Conservation (phyloP, 2,329 filamentous ascomycete genomes). For the Cercospora janseana region DNA sequence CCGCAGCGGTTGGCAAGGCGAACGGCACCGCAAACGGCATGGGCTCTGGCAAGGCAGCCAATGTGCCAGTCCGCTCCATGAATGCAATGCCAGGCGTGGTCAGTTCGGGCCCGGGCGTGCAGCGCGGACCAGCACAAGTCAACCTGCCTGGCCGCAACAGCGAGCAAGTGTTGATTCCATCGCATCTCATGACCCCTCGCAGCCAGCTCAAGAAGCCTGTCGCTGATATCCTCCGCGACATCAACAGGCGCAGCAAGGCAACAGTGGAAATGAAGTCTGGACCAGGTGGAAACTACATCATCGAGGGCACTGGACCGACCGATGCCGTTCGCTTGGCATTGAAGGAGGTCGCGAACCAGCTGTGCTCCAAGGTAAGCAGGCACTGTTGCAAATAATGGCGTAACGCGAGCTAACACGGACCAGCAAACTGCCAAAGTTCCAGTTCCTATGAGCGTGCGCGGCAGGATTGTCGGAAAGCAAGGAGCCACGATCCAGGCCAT, state of each 20-base stretch:
- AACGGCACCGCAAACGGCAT: conserved; percentile 48
- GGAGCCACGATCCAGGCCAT: conserved; percentile 88
- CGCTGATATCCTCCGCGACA: conserved; percentile 80
- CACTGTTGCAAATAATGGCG: neutral
- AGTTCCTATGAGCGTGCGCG: conserved; percentile 77
- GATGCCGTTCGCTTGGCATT: conserved; percentile 84
- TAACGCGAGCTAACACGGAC: neutral
- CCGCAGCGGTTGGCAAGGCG: conserved; percentile 49
- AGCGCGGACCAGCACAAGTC: conserved; percentile 50
- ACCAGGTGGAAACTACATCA: conserved; percentile 70
- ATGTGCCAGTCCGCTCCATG: conserved; percentile 57
- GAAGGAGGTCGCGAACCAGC: conserved; percentile 82
- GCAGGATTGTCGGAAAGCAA: conserved; percentile 89
- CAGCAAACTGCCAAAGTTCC: conserved; percentile 71
- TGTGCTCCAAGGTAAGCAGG: conserved; percentile 72
- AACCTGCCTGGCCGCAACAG: conserved; percentile 78
- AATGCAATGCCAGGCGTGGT: conserved; percentile 61
- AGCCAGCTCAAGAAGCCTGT: conserved; percentile 80
- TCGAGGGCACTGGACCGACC: conserved; percentile 80
- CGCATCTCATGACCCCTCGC: conserved; percentile 72
- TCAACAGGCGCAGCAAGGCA: conserved; percentile 88
- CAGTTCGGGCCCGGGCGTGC: conserved; percentile 48
- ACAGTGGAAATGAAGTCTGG: conserved; percentile 74
- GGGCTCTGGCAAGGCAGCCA: conserved; percentile 49
- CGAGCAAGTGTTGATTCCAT: conserved; percentile 71